These are phyloP conservation scores for rapeseed (Brassica napus) DNA, from an alignment of 345 rosid genomes.

Conservation along the genomic window DNA sequence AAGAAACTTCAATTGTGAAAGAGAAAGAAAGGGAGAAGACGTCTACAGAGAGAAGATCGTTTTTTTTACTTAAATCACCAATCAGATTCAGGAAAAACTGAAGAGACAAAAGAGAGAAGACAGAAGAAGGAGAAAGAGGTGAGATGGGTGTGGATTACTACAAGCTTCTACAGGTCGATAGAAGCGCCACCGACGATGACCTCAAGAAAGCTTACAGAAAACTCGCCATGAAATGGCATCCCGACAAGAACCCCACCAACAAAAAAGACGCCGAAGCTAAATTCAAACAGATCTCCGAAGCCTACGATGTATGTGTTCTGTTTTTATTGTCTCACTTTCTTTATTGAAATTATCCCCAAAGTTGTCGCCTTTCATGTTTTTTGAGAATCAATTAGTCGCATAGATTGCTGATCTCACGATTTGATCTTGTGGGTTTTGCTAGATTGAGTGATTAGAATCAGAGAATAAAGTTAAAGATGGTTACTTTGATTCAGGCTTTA, in stretches of 20 bases:
- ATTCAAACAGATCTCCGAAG: constrained; percentile 75
- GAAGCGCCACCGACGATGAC: constrained; percentile 58
- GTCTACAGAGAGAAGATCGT: neutral
- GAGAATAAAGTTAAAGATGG: neutral
- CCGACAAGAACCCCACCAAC: constrained; percentile 45
- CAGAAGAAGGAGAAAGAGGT: constrained; percentile 15
- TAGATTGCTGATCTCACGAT: constrained; percentile 12
- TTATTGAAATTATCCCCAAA: neutral
- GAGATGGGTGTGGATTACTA: constrained; percentile 66
- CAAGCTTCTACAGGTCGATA: constrained; percentile 54
- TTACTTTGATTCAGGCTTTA: neutral
- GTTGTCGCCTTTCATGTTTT: neutral
- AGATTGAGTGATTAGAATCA: constrained; percentile 1
- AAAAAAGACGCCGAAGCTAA: constrained; percentile 70
- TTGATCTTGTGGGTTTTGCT: constrained; percentile 7
- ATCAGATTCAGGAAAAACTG: constrained; percentile 17
- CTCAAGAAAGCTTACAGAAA: constrained; percentile 65
- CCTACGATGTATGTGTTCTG: constrained; percentile 49
- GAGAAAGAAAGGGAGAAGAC: neutral
- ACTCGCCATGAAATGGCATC: constrained; percentile 49
- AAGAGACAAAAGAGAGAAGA: constrained; percentile 37
- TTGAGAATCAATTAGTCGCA: constrained; percentile 2
- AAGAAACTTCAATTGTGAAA: neutral
- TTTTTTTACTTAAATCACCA: neutral
- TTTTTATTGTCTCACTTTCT: neutral